Percentiles rank a stretch among this genome's conserved stretches.
phyloP scores from a whole-genome alignment of 805 yeast species.

The Saccharomycopsis vini region DNA sequence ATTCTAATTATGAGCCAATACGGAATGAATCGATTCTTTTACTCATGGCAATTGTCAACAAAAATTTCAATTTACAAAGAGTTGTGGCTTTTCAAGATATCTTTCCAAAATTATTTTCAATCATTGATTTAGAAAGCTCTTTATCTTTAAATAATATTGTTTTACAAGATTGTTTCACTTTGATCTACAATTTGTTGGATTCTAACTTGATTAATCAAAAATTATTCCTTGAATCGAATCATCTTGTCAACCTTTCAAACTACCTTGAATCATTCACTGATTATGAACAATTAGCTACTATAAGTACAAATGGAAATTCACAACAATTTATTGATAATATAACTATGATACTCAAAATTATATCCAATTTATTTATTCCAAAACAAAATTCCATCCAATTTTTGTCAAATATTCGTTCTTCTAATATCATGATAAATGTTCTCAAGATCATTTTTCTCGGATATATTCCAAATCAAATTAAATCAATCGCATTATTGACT shows the following conservation, averaged over 20 bases:
- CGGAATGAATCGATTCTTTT: constrained; percentile 81
- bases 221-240: constrained; percentile 75
- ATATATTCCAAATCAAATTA: constrained; percentile 52
- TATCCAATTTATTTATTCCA: constrained; percentile 13
- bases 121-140: constrained; percentile 83
- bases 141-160: constrained; percentile 71
- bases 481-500: constrained; percentile 61
- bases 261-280: constrained; percentile 9
- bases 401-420: constrained; percentile 16
- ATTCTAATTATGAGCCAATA: constrained; percentile 70
- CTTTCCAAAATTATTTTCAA: constrained; percentile 71
- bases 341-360: constrained; percentile 8
- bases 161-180: constrained; percentile 82
- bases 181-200: constrained; percentile 61
- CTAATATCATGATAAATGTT: constrained; percentile 57
- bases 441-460: constrained; percentile 64
- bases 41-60: constrained; percentile 73
- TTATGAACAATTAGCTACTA: background rate
- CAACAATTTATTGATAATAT: constrained; percentile 10
- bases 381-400: constrained; percentile 8
- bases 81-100: constrained; percentile 91
- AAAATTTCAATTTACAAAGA: constrained; percentile 81
- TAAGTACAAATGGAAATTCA: background rate
- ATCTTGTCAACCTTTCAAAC: constrained; percentile 7
- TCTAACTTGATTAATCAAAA: constrained; percentile 89